Evolutionary conservation across 108 stramenopile species (phyloP), one percentile per base, ranked within the genome.

Genomic region (Nitzschia inconspicua): DNA sequence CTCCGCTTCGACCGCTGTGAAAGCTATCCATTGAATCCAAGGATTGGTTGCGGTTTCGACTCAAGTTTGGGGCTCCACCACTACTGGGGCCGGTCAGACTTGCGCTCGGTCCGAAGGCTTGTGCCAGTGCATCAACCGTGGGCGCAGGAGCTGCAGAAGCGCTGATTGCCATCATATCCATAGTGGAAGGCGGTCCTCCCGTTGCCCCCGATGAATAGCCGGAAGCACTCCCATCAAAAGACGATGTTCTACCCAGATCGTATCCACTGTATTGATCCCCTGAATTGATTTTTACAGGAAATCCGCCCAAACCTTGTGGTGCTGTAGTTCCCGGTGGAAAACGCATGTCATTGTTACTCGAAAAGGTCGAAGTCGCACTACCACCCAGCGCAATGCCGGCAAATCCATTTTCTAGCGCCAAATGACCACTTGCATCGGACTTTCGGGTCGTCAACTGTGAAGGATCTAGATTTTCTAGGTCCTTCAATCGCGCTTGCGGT

Each of bases 401-500:
- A 23, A 63, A n/a, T 34, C 56, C 71, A 5, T 66, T 46, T 61
- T 78, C 77, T 26, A 78, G 60, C 1, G 59, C 44, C 16, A 69
- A 47, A 23, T 26, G 41, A 23, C 42, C 42, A 24, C 14, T 22
- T 10, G 57, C 64, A 8, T 58, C 77, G 4, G 68, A 63, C n/a
- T 54, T 32, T 41, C 68, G 54, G 18, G 77, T 85, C 31, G 63
- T 54, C 34, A 85, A 50, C 22, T 57, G 20, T 27, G 74, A 72
- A 20, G 80, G 73, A 23, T 78, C 74, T 20, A 65, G 47, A 18
- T 52, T 73, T 37, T 74, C 80, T 35, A 91, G 43, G 31, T 91
- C 89, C 62, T 85, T 85, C 44, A 91, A 53, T 29, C 89, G 79
- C 20, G 77, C 78, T 41, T 73, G 60, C 1, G 79, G 62, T 44